Conservation (phyloP, 129 eudicot species). For the Lactuca saligna region DNA sequence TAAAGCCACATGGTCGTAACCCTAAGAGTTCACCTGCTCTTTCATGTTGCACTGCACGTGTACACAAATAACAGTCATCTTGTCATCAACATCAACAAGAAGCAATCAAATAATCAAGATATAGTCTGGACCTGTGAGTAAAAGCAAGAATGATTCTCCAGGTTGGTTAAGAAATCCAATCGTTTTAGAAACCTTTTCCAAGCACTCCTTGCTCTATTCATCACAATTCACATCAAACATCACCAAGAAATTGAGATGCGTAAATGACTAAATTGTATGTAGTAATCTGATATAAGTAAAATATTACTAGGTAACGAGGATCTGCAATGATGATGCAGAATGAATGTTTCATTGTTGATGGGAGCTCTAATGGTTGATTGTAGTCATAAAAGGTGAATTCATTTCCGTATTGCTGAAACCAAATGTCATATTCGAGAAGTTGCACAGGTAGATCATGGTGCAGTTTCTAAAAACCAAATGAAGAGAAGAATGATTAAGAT, state of each 20-base stretch:
- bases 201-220: constrained; percentile 84
- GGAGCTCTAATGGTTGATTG: constrained; percentile 76
- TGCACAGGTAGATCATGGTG: constrained; percentile 52
- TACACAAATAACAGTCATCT: background rate
- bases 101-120: background rate
- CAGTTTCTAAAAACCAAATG: constrained; percentile 54
- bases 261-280: background rate
- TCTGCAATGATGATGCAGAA: constrained; percentile 81
- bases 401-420: constrained; percentile 82
- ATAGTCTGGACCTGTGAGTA: constrained; percentile 68
- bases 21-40: constrained; percentile 78
- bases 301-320: constrained; percentile 89
- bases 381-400: constrained; percentile 94
- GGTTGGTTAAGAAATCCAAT: constrained; percentile 68
- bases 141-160: constrained; percentile 59
- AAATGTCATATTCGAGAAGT: constrained; percentile 89
- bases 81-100: background rate
- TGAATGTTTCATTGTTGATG: constrained; percentile 62
- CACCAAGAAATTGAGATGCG: background rate
- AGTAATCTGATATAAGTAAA: background rate
- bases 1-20: constrained; percentile 81
- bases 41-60: constrained; percentile 84
- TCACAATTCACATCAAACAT: background rate
- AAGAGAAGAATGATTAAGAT: constrained; percentile 2
- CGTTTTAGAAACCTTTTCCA: constrained; percentile 80